Evolutionary conservation across 176 grass and related monocot genomes (phyloP), one percentile per base, ranked within the genome.

Genomic region (Oryza brachyantha): DNA sequence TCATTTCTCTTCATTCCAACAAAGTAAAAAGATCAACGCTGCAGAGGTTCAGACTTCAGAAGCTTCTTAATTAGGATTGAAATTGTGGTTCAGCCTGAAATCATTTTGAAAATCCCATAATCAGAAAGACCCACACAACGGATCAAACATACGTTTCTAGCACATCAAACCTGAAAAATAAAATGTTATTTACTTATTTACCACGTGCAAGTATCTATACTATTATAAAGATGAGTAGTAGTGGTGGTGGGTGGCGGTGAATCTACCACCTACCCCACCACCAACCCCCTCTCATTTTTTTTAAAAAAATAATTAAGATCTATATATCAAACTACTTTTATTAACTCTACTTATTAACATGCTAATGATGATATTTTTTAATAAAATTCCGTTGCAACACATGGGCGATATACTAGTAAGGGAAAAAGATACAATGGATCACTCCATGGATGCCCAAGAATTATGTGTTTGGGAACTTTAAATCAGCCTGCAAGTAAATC

Each of bases 1-100:
- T 54, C 54, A 69, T 24, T 36, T 55, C 27, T 64, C 64, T 70
- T 72, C 57, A 81, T 62, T 74, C 68, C 4, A 29, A 66, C 26
- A 11, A 76, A 55, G 41, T 52, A 68, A 61, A 61, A 88, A 88
- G 14, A 79, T 36, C 50, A 61, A 74, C 11, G 14, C 24, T 40
- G 31, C 12, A 74, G 61, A 59, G 61, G 31, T 69, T 52, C 29
- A 41, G 21, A 41, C 13, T 74, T 52, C 24, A 41, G 21, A 41
- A 3, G 67, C n/a, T 40, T 74, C 29, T 74, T 11, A 31, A 13
- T 39, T 67, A 40, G 17, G 41, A 70, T 6, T 60, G 71, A 60
- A 87, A 24, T 65, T 64, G 29, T 37, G 2, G 28, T 87, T 74
- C 40, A 64, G 5, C 42, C 54, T 58, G 28, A 64, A 70, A 75